A percentile compares a stretch with the other conserved stretches of the same genome.
Conservation (phyloP, 371 early-diverging fungal genomes). For the Mucor irregularis region DNA sequence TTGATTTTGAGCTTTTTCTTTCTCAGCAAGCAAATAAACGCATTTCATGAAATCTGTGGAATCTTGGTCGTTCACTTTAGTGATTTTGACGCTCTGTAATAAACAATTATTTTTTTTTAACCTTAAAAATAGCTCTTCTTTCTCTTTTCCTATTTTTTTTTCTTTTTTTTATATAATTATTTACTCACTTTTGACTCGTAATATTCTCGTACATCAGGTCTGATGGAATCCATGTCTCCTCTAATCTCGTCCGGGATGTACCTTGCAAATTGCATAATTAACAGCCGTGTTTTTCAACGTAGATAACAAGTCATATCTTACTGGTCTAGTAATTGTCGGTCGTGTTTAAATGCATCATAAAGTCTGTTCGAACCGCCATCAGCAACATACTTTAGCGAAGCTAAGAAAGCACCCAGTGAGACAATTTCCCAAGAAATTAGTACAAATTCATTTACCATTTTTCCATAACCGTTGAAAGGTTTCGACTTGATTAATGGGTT, state of each 20-base stretch:
- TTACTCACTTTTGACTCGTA: constrained; percentile 56
- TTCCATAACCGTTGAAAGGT: constrained; percentile 36
- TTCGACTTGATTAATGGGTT: constrained; percentile 31
- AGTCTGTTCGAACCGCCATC: constrained; percentile 93
- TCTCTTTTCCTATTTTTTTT: neutral
- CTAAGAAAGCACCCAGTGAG: constrained; percentile 41
- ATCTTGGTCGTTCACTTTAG: constrained; percentile 59
- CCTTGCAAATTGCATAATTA: constrained; percentile 26
- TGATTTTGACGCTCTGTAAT: constrained; percentile 51
- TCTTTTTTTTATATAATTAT: too few species aligned
- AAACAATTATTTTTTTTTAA: neutral
- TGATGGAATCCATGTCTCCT: constrained; percentile 88
- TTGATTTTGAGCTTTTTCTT: constrained; percentile 25
- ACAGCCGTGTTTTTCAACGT: neutral
- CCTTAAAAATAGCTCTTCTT: neutral
- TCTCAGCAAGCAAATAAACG: constrained; percentile 41
- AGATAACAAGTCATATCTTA: constrained; percentile 15
- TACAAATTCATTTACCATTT: constrained; percentile 36
- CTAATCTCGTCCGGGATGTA: constrained; percentile 78
- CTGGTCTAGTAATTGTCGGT: constrained; percentile 41
- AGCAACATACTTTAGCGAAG: constrained; percentile 72
- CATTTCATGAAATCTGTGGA: constrained; percentile 92
- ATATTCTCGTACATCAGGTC: constrained; percentile 62
- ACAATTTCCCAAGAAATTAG: too few species aligned
- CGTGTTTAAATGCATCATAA: constrained; percentile 62